Conservation (phyloP, 495 filamentous ascomycete genomes). For the Penicillium odoratum region DNA sequence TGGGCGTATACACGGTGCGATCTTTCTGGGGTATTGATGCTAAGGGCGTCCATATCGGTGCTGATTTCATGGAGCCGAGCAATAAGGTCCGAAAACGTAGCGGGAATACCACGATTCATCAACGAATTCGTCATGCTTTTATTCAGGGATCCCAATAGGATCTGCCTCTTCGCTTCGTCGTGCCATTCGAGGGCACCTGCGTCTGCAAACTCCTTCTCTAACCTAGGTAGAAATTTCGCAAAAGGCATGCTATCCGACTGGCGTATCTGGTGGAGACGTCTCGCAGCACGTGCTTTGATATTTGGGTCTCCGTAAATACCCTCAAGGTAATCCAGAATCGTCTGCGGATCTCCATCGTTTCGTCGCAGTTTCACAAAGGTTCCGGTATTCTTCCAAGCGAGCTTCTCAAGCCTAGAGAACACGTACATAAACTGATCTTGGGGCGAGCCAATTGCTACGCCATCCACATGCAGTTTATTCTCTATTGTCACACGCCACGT, state of each 20-base stretch:
- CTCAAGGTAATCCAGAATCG: background rate
- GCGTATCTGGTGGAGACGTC: conserved; percentile 10
- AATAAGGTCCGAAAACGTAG: background rate
- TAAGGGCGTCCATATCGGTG: too few species aligned
- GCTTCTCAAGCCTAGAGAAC: conserved; percentile 13
- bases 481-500: background rate
- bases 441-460: conserved; percentile 3
- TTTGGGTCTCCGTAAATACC: conserved; percentile 8
- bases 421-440: conserved; percentile 9
- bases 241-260: conserved; percentile 1
- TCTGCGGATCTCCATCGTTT: conserved; percentile 1
- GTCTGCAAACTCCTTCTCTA: too few species aligned
- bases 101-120: conserved; percentile 4
- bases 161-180: background rate
- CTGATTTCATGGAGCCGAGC: too few species aligned
- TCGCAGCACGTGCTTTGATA: conserved; percentile 2
- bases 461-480: conserved; percentile 4
- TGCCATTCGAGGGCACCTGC: too few species aligned
- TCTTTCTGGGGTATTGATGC: background rate
- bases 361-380: conserved; percentile 8
- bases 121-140: conserved; percentile 4
- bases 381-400: conserved; percentile 8
- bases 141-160: background rate
- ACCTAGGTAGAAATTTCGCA: background rate
- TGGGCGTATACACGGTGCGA: background rate